Conservation (phyloP, 208 protist genomes). For the Kentomonas sorsogonicus region DNA sequence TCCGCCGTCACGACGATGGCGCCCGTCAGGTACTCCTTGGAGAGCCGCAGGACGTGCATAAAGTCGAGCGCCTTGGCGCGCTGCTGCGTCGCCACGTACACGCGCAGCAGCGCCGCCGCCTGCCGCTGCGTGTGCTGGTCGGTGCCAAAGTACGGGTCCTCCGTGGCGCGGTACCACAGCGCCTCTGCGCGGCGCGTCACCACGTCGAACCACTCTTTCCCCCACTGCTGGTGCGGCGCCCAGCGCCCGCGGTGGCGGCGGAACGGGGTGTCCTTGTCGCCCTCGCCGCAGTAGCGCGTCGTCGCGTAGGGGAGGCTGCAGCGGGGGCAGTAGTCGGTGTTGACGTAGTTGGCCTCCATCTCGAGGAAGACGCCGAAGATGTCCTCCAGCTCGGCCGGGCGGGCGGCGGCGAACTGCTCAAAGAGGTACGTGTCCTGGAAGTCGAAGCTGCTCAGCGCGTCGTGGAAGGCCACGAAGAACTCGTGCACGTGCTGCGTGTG, state of each 20-base stretch:
- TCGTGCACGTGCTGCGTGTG: constrained; percentile 83
- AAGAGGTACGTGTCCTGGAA: constrained; percentile 75
- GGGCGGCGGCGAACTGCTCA: constrained; percentile 50
- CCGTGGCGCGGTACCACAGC: constrained; percentile 81
- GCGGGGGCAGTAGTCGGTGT: constrained; percentile 76
- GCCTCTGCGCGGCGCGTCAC: constrained; percentile 82
- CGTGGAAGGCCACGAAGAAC: constrained; percentile 87
- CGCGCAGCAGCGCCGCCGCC: constrained; percentile 60
- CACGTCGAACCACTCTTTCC: constrained; percentile 82
- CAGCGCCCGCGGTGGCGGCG: constrained; percentile 80
- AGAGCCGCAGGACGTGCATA: constrained; percentile 62
- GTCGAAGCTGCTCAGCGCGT: constrained; percentile 79
- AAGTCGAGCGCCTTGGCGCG: constrained; percentile 83
- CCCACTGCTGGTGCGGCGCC: constrained; percentile 83
- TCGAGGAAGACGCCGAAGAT: constrained; percentile 88
- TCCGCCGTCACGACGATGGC: constrained; percentile 41
- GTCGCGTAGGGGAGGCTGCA: constrained; percentile 79
- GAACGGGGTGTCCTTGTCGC: constrained; percentile 72
- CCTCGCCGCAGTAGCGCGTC: constrained; percentile 84
- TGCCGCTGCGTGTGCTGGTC: constrained; percentile 77
- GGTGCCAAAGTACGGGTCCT: constrained; percentile 84
- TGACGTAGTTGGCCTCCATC: constrained; percentile 88
- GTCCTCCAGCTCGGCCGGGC: constrained; percentile 63
- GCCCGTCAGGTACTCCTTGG: constrained; percentile 66
- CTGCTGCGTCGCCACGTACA: constrained; percentile 76